Base-by-base conservation (phyloP, 352 stramenopile species). In the Phytophthora litchii region DNA sequence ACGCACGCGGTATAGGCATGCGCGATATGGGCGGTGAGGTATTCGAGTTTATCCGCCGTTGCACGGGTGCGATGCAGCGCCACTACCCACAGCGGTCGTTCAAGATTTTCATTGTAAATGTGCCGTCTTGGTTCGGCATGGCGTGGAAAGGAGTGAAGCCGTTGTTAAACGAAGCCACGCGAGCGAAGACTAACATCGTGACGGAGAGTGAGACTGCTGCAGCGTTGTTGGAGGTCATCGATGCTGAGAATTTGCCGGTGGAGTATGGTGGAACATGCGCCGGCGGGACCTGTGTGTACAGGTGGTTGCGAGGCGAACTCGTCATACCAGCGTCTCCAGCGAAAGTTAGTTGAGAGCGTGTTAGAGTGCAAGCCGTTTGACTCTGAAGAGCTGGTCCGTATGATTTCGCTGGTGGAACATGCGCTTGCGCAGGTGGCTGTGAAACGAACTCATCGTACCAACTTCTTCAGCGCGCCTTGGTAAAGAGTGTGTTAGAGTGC, bases 31-130 rank as follows among this genome's bases (percentile, higher is more conserved):
- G 76, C 5, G 86, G 83, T 0, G 86, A 95, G 8, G 67, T 68
- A n/a, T 80, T 89, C 31, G 86, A 95, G 56, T 97, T 95, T 56
- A 79, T 96, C 7, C 77, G 85, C 7, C 64, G 72, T n/a, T 91
- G 82, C 46, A 90, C 84, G 0, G 79, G 84, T n/a, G 80, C 87
- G 53, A 93, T 96, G 76, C 83, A 94, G 58, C 72, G 72, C 10
- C 86, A 97, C 66, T 97, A 96, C 48, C 85, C 87, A 14, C 86
- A 96, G 68, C 76, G 85, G 4, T 96, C 84, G 37, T 90, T 85
- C 75, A 96, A 96, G 66, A 97, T 97, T 51, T 96, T 96, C 55
- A 83, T 97, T 38, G 72, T 97, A 40, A 97, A 97, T 53, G 91
- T 95, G 2, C 89, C 89, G 14, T 92, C 80, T 14, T 97, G 88